phyloP scores from a whole-genome alignment of 164 flowering plant genomes.

The Dillenia suffruticosa region DNA sequence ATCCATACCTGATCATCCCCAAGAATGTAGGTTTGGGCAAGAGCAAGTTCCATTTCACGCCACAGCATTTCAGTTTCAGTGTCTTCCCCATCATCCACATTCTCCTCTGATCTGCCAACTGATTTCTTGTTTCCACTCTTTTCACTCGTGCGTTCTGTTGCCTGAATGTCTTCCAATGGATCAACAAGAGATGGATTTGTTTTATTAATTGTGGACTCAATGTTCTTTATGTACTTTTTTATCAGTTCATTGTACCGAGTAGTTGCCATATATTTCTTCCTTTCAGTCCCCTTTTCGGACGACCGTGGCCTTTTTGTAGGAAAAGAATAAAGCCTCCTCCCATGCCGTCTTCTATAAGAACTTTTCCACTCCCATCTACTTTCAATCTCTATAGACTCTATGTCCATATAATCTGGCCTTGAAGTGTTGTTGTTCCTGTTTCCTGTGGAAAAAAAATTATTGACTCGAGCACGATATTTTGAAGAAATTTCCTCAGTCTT shows the following conservation, averaged over 20 bases:
- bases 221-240: slow-evolving; percentile 62
- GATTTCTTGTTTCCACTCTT: slow-evolving; percentile 5
- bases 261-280: slow-evolving; percentile 24
- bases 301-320: slow-evolving; percentile 14
- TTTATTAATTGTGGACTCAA: slow-evolving; percentile 40
- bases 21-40: slow-evolving; percentile 37
- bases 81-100: slow-evolving; percentile 34
- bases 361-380: slow-evolving; percentile 13
- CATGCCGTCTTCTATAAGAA: slow-evolving; percentile 6
- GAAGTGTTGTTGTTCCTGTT: no score
- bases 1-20: slow-evolving; percentile 41
- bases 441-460: no score
- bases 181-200: slow-evolving; percentile 39
- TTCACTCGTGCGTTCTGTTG: slow-evolving; percentile 11
- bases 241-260: slow-evolving; percentile 51
- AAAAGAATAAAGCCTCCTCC: slow-evolving; percentile 6
- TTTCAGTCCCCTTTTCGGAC: slow-evolving; percentile 15
- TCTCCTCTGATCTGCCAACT: background rate
- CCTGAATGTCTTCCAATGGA: slow-evolving; percentile 51
- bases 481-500: no score
- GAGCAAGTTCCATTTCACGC: slow-evolving; percentile 70
- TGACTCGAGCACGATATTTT: no score
- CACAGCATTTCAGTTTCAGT: slow-evolving; percentile 73
- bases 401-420: no score
- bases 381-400: slow-evolving; percentile 18